phyloP scores from a whole-genome alignment of 345 rosid genomes.

The Moringa oleifera region DNA sequence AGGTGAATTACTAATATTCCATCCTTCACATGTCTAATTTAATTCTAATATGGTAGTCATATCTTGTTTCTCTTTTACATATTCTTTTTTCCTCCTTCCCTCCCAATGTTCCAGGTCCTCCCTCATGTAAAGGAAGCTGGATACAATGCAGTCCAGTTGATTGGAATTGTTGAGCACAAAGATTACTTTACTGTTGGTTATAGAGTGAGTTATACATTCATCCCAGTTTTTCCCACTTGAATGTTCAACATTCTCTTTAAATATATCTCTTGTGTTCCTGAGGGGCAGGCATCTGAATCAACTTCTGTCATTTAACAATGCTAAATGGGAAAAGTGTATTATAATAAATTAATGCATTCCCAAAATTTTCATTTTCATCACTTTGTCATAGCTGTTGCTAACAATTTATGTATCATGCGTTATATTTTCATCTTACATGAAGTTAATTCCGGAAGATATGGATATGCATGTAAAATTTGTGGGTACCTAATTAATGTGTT shows the following conservation, averaged over 20 bases:
- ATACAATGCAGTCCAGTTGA: slow-evolving; percentile 87
- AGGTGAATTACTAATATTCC: slow-evolving; percentile 36
- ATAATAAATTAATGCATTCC: too few relatives aligned
- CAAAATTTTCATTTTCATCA: too few relatives aligned
- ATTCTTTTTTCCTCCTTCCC: slow-evolving; percentile 5
- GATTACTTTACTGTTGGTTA: slow-evolving; percentile 92
- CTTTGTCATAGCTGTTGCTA: too few relatives aligned
- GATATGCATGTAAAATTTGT: background rate
- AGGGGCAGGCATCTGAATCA: background rate
- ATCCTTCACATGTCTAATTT: slow-evolving; percentile 5
- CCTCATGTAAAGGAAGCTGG: slow-evolving; percentile 88
- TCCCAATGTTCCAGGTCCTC: slow-evolving; percentile 55
- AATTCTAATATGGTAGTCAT: slow-evolving; percentile 1
- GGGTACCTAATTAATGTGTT: background rate
- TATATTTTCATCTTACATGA: background rate
- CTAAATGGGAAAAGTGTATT: background rate
- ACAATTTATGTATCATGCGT: too few relatives aligned
- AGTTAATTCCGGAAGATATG: background rate
- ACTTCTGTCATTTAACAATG: background rate
- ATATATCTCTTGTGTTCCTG: background rate
- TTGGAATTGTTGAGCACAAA: slow-evolving; percentile 92
- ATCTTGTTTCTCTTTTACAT: background rate
- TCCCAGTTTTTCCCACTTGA: slow-evolving; percentile 3
- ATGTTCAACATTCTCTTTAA: background rate
- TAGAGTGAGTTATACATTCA: slow-evolving; percentile 49